A percentile compares a stretch with the other conserved stretches of the same genome.
Evolutionary conservation across 108 stramenopile genomes (phyloP).

Genomic region (Stephanodiscus triporus): DNA sequence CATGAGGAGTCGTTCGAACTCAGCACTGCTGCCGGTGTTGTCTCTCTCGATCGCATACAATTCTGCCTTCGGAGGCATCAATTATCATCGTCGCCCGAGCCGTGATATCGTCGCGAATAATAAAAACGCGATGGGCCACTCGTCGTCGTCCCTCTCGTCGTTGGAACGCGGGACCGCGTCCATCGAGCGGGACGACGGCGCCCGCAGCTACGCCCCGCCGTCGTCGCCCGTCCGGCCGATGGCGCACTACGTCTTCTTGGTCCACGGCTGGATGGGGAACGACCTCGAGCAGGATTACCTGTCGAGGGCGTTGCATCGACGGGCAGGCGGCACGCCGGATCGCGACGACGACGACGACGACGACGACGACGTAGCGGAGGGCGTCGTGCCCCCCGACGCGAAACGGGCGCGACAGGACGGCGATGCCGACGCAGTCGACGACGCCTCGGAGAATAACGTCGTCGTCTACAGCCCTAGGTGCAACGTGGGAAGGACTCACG

Average conservation of each 20-base stretch:
- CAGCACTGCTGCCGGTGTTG: background rate
- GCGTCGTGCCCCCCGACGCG: background rate
- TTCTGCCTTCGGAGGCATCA: background rate
- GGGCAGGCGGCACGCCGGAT: background rate
- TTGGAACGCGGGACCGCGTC: background rate
- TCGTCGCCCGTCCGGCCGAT: constrained; percentile 14
- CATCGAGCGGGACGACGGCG: background rate
- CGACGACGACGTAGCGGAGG: constrained; percentile 1
- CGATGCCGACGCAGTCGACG: background rate
- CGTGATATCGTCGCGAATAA: background rate
- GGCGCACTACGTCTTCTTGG: constrained; percentile 73
- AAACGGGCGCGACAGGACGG: constrained; percentile 29
- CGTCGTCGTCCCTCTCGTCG: background rate
- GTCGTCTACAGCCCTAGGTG: constrained; percentile 67
- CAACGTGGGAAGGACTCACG: constrained; percentile 80
- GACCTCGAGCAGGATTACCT: constrained; percentile 77
- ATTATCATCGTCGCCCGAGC: background rate
- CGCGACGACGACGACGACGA: background rate
- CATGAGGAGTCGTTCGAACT: no score
- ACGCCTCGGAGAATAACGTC: constrained; percentile 12
- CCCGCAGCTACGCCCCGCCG: constrained; percentile 23
- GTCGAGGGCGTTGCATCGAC: constrained; percentile 42
- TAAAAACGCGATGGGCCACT: background rate
- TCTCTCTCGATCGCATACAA: background rate
- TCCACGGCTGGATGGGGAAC: constrained; percentile 88